Conservation (phyloP, 2,329 filamentous ascomycete species). For the Karstenula rhodostoma region DNA sequence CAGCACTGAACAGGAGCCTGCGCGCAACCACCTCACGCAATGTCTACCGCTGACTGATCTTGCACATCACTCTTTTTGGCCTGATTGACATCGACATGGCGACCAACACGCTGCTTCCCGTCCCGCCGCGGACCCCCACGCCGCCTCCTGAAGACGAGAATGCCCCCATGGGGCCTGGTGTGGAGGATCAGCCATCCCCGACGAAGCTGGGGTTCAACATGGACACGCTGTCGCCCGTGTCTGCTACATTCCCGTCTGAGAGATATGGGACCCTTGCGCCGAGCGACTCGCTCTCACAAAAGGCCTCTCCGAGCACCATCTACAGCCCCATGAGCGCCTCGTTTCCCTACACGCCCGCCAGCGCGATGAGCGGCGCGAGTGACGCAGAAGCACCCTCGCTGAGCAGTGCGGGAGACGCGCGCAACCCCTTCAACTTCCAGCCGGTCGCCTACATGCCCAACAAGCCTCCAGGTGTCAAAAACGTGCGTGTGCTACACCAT, state of each 20-base stretch:
- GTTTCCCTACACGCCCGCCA: slow-evolving; percentile 45
- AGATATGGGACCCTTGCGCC: slow-evolving; percentile 45
- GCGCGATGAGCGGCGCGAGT: slow-evolving; percentile 35
- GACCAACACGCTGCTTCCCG: slow-evolving; percentile 64
- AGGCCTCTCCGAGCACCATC: slow-evolving; percentile 39
- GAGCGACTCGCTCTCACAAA: slow-evolving; percentile 46
- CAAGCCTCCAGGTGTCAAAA: slow-evolving; percentile 77
- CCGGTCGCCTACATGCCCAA: slow-evolving; percentile 62
- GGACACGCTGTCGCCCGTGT: slow-evolving; percentile 51
- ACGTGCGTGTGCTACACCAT: slow-evolving; percentile 26
- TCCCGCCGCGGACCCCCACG: slow-evolving; percentile 70
- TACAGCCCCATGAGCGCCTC: slow-evolving; percentile 45
- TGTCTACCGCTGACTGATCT: not conserved
- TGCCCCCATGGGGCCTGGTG: slow-evolving; percentile 41
- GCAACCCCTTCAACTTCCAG: slow-evolving; percentile 93
- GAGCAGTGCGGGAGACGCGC: slow-evolving; percentile 48
- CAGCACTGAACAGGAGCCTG: not conserved
- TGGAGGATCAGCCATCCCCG: slow-evolving; percentile 40
- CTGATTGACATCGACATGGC: slow-evolving; percentile 58
- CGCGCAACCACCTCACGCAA: not conserved
- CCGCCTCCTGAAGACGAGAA: slow-evolving; percentile 65
- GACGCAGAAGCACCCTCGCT: slow-evolving; percentile 40
- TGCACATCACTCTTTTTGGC: slow-evolving; percentile 17
- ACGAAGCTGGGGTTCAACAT: slow-evolving; percentile 37
- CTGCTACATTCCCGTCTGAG: slow-evolving; percentile 48